Evolutionary conservation across 345 rosid genomes (phyloP), one percentile per base, ranked within the genome.

Genomic region (Eucalyptus tenuipes): DNA sequence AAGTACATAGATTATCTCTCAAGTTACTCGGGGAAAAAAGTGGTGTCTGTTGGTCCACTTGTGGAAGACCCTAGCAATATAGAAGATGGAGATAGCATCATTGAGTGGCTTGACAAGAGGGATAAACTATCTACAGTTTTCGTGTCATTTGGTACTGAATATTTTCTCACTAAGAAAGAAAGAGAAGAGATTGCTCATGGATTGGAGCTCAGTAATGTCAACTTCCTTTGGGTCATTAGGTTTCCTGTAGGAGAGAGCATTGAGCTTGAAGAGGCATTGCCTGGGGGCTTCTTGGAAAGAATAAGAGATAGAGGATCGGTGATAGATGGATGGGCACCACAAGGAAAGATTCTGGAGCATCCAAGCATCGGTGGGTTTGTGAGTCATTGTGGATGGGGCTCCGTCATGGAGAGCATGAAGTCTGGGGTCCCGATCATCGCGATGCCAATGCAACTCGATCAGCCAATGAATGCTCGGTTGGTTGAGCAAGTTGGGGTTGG

Each of bases 271-370:
- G 90, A 90, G 4, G 90, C 87, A 16, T 64, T 92, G 14, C 95
- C 95, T 10, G 31, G 25, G 18, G 93, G 93, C 45, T 90, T 91
- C 48, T 52, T 91, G 0, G 59, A 90, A 7, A 91, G 93, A 87
- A 90, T 90, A 4, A 87, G 68, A 59, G 90, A 82, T 17, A 90
- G 85, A 45, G 95, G 92, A 14, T 20, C 33, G n/a, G 89, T 91
- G 20, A 88, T 91, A 16, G 90, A 92, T 25, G 86, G 82, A 2
- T 91, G 94, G 95, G 94, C 92, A 4, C 92, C 93, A 7, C 94
- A 92, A 86, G 50, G 15, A 14, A 90, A 45, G 64, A 89, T 93
- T 6, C 40, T 90, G 12, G 87, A 11, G 15, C 93, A 92, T 75
- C 48, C 68, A 17, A 88, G 92, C 71, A 37, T 71, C 3, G 92